These are phyloP conservation scores for Fusarium aywerte DNA, from an alignment of 2,329 filamentous ascomycete genomes.

Conservation along the genomic window DNA sequence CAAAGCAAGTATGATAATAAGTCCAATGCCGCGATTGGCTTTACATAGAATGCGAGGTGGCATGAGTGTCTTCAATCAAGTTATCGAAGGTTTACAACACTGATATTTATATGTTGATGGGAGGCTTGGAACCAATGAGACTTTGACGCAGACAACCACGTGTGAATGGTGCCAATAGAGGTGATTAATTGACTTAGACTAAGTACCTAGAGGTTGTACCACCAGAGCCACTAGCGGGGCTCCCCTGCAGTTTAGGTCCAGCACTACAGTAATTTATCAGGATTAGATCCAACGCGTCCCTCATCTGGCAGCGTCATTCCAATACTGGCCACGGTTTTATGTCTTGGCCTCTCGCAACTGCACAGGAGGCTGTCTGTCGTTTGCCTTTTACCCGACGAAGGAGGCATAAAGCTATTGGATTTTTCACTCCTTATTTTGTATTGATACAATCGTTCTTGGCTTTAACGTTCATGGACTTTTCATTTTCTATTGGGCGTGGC, in stretches of 20 bases:
- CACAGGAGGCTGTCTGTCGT: constrained; percentile 11
- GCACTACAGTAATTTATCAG: constrained; percentile 27
- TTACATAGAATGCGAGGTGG: not conserved
- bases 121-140: constrained; percentile 15
- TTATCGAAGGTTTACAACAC: not conserved
- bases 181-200: no score
- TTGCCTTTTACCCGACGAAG: constrained; percentile 9
- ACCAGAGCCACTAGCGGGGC: constrained; percentile 23
- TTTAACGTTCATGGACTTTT: constrained; percentile 21
- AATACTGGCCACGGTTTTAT: constrained; percentile 42
- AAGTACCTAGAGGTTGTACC: constrained; percentile 13
- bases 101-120: not conserved
- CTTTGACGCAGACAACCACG: constrained; percentile 22
- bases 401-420: not conserved
- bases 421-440: not conserved
- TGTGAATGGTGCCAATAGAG: not conserved
- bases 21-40: not conserved
- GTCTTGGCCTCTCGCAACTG: constrained; percentile 22
- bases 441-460: not conserved
- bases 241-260: constrained; percentile 20
- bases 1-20: not conserved
- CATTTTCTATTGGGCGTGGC: not conserved
- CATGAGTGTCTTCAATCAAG: not conserved
- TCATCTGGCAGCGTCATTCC: constrained; percentile 25
- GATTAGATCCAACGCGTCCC: constrained; percentile 24